Conservation (phyloP, 495 filamentous ascomycete species). For the Neurospora sp. region DNA sequence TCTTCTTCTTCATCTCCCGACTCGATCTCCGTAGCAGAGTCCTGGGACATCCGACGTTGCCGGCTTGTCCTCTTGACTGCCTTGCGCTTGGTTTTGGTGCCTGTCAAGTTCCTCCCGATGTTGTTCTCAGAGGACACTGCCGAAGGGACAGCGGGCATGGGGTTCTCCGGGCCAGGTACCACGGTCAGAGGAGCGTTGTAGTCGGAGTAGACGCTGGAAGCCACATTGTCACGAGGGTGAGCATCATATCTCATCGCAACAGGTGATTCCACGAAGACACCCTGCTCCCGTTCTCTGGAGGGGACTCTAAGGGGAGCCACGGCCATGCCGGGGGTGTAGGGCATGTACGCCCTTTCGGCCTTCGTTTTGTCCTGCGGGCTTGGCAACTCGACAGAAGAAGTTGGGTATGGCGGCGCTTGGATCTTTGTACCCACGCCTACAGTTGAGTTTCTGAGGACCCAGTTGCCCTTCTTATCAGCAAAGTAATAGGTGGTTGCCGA, state of each 20-base stretch:
- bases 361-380: slow-evolving; percentile 31
- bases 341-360: slow-evolving; percentile 20
- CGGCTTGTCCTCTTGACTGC: slow-evolving; percentile 4
- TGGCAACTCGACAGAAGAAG: slow-evolving; percentile 21
- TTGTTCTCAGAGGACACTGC: background rate
- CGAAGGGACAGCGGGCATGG: background rate
- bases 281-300: background rate
- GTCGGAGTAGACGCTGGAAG: slow-evolving; percentile 8
- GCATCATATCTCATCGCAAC: background rate
- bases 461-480: slow-evolving; percentile 37
- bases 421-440: slow-evolving; percentile 1
- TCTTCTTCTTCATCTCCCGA: slow-evolving; percentile 14
- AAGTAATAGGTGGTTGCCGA: slow-evolving; percentile 31
- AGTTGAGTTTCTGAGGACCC: slow-evolving; percentile 27
- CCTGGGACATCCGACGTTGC: slow-evolving; percentile 10
- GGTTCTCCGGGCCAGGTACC: slow-evolving; percentile 5
- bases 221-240: background rate
- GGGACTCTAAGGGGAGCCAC: slow-evolving; percentile 16
- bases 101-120: slow-evolving; percentile 7
- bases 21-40: slow-evolving; percentile 22
- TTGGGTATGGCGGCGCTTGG: background rate
- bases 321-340: slow-evolving; percentile 18
- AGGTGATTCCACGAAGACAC: slow-evolving; percentile 14
- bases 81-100: slow-evolving; percentile 6
- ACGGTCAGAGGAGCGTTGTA: slow-evolving; percentile 2